Evolutionary conservation across 805 yeast species (phyloP).

Genomic region (Metschnikowia vanudenii): DNA sequence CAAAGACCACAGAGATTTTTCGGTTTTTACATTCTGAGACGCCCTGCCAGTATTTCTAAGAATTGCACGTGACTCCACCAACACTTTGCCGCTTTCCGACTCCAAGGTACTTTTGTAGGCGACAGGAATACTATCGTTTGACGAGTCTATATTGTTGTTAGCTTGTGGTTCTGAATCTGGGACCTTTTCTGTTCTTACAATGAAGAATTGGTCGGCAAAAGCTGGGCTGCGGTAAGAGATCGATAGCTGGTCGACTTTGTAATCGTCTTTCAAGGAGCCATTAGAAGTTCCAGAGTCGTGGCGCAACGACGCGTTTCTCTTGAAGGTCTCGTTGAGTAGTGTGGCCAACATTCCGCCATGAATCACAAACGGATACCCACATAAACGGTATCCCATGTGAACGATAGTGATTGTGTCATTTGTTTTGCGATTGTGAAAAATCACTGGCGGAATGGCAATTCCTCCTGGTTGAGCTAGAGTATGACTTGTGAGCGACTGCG

Average conservation of each 20-base stretch:
- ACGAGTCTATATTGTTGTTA: background rate
- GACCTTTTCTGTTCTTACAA: slow-evolving; percentile 49
- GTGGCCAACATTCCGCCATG: slow-evolving; percentile 91
- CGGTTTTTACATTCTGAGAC: background rate
- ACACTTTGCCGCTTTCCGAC: slow-evolving; percentile 48
- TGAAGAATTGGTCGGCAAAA: slow-evolving; percentile 71
- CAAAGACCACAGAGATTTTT: slow-evolving; percentile 1
- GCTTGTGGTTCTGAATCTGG: slow-evolving; percentile 17
- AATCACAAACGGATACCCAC: slow-evolving; percentile 84
- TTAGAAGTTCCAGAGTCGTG: slow-evolving; percentile 23
- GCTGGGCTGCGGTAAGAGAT: slow-evolving; percentile 69
- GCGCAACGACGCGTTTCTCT: slow-evolving; percentile 49
- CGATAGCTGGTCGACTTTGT: slow-evolving; percentile 44
- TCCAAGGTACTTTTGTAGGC: slow-evolving; percentile 53
- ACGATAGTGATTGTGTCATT: slow-evolving; percentile 64
- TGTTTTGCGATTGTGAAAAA: slow-evolving; percentile 56
- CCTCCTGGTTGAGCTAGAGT: slow-evolving; percentile 75
- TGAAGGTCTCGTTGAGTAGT: slow-evolving; percentile 71
- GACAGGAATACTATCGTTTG: slow-evolving; percentile 3
- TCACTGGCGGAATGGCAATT: slow-evolving; percentile 67
- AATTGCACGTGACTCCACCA: slow-evolving; percentile 58
- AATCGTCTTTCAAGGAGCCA: slow-evolving; percentile 33
- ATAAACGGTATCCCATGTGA: slow-evolving; percentile 72
- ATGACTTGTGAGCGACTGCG: slow-evolving; percentile 29
- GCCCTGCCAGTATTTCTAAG: slow-evolving; percentile 27